phyloP scores from a whole-genome alignment of 495 filamentous ascomycete genomes.

The Aspergillus egyptiacus region DNA sequence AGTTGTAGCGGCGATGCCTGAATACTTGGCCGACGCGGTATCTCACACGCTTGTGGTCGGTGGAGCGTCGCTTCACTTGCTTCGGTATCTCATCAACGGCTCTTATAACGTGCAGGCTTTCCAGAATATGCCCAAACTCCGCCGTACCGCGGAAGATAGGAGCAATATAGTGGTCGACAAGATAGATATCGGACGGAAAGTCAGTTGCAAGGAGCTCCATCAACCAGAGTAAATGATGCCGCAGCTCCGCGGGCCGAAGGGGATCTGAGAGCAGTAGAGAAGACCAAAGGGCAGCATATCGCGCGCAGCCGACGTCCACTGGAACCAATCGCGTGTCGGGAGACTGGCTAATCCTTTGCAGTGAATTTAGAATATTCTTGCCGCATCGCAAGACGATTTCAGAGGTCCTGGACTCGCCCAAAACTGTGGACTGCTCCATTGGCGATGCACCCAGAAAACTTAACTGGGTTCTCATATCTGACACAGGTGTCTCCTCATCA shows the following conservation, averaged over 20 bases:
- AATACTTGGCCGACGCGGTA: slow-evolving; percentile 83
- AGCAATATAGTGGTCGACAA: slow-evolving; percentile 59
- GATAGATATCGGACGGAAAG: slow-evolving; percentile 55
- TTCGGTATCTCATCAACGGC: slow-evolving; percentile 57
- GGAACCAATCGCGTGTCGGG: slow-evolving; percentile 18
- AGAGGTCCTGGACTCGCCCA: slow-evolving; percentile 52
- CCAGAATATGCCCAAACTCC: slow-evolving; percentile 41
- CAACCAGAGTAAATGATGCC: slow-evolving; percentile 60
- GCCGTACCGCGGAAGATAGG: slow-evolving; percentile 47
- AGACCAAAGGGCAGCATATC: slow-evolving; percentile 76
- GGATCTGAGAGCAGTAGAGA: slow-evolving; percentile 54
- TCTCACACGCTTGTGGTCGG: slow-evolving; percentile 41
- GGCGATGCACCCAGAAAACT: slow-evolving; percentile 54
- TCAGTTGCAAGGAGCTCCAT: slow-evolving; percentile 59
- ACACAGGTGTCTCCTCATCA: slow-evolving; percentile 55
- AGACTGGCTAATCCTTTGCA: slow-evolving; percentile 37
- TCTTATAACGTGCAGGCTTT: slow-evolving; percentile 53
- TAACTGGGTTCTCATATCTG: slow-evolving; percentile 54
- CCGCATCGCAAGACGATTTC: slow-evolving; percentile 71
- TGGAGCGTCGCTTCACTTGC: slow-evolving; percentile 39
- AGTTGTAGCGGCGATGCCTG: slow-evolving; percentile 72
- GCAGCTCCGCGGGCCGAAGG: slow-evolving; percentile 47
- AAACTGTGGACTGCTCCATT: slow-evolving; percentile 47
- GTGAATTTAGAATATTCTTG: slow-evolving; percentile 68
- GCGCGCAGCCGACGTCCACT: slow-evolving; percentile 57